These are phyloP conservation scores for Fusarium abutilonis DNA, from an alignment of 2,329 filamentous ascomycete species.

Conservation along the genomic window DNA sequence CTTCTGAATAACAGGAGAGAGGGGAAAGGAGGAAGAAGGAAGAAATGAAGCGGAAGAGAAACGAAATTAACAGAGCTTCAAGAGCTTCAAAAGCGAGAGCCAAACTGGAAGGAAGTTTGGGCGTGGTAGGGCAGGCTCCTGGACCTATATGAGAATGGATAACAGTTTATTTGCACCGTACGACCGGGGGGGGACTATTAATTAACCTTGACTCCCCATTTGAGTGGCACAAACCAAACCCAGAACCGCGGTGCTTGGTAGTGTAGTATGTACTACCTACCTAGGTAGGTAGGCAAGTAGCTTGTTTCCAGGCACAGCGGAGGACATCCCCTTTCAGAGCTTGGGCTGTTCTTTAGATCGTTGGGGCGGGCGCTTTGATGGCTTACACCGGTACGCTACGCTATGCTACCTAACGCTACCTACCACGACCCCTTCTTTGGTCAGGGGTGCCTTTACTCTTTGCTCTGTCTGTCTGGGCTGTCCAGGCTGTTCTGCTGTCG, in stretches of 20 bases:
- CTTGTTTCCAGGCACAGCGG: slow-evolving; percentile 33
- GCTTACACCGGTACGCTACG: slow-evolving; percentile 26
- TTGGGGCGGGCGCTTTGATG: slow-evolving; percentile 14
- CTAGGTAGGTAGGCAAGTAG: slow-evolving; percentile 14
- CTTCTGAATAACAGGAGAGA: slow-evolving; percentile 10
- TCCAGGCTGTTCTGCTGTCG: slow-evolving; percentile 7
- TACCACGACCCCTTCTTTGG: slow-evolving; percentile 28
- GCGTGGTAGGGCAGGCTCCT: slow-evolving; percentile 32
- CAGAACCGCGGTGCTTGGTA: slow-evolving; percentile 33
- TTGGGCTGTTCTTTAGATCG: slow-evolving; percentile 29
- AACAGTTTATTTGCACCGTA: slow-evolving; percentile 45
- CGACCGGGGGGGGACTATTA: slow-evolving; percentile 34
- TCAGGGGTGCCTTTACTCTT: not conserved
- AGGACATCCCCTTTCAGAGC: slow-evolving; percentile 38
- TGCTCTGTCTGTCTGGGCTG: too few relatives aligned
- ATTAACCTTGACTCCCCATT: slow-evolving; percentile 37
- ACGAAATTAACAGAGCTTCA: slow-evolving; percentile 27
- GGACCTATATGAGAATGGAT: slow-evolving; percentile 38
- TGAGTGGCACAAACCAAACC: slow-evolving; percentile 8
- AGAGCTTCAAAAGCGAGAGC: slow-evolving; percentile 37
- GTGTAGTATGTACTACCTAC: not conserved
- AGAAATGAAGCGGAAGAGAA: slow-evolving; percentile 32
- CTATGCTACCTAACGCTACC: slow-evolving; percentile 1
- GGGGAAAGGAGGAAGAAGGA: slow-evolving; percentile 10
- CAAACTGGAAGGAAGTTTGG: slow-evolving; percentile 30